Percentiles rank a stretch among this genome's conserved stretches.
These are phyloP conservation scores for Didymella exigua DNA, from an alignment of 2,329 filamentous ascomycete species.

Conservation along the genomic window DNA sequence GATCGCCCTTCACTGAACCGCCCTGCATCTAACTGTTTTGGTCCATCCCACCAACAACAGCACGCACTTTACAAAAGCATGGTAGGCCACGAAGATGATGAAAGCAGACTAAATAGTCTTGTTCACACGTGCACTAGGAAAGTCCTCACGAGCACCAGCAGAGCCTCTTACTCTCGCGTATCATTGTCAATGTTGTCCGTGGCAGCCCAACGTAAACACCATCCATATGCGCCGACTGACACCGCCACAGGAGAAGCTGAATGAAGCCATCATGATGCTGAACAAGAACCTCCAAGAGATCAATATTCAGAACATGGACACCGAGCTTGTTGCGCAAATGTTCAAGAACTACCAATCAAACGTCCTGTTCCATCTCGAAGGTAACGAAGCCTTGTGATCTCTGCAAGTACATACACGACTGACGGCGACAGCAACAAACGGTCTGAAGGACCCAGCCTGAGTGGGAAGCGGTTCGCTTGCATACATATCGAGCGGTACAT, in stretches of 20 bases:
- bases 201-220: neutral
- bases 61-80: slow-evolving; percentile 30
- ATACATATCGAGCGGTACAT: no score
- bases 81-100: slow-evolving; percentile 24
- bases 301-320: slow-evolving; percentile 98
- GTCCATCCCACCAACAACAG: slow-evolving; percentile 32
- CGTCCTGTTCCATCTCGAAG: slow-evolving; percentile 95
- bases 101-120: neutral
- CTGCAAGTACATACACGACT: neutral
- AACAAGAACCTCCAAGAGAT: slow-evolving; percentile 95
- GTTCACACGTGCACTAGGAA: slow-evolving; percentile 62
- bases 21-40: slow-evolving; percentile 35
- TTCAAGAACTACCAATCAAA: slow-evolving; percentile 99
- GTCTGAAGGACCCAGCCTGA: slow-evolving; percentile 73
- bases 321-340: slow-evolving; percentile 97
- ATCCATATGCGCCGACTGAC: slow-evolving; percentile 8
- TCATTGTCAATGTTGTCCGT: slow-evolving; percentile 95
- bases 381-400: slow-evolving; percentile 54
- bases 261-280: slow-evolving; percentile 89
- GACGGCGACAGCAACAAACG: slow-evolving; percentile 71
- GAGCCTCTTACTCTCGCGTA: slow-evolving; percentile 87
- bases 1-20: slow-evolving; percentile 22
- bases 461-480: neutral
- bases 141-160: slow-evolving; percentile 98
- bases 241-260: slow-evolving; percentile 86